phyloP scores from a whole-genome alignment of 345 rosid species.

The Eucalyptus dawsonii region DNA sequence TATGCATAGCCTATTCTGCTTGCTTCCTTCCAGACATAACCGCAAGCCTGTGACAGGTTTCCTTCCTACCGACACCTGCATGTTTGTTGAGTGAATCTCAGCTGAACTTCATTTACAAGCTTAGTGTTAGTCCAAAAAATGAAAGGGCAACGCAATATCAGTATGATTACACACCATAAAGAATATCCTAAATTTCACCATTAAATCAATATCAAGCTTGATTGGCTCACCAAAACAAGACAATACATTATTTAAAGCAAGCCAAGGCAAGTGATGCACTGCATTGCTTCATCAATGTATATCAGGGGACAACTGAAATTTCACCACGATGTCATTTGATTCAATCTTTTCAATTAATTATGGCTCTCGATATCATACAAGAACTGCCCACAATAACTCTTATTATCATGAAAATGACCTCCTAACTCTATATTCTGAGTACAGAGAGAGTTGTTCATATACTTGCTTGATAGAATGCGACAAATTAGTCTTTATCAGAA shows the following conservation, averaged over 20 bases:
- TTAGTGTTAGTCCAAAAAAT: not conserved
- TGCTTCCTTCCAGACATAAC: conserved; percentile 44
- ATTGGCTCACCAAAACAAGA: not conserved
- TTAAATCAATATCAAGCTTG: not conserved
- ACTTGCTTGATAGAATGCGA: not conserved
- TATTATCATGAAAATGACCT: not conserved
- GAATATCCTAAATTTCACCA: not conserved
- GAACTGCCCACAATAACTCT: not conserved
- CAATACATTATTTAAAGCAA: not conserved
- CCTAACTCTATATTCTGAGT: not conserved
- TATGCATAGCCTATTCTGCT: conserved; percentile 42
- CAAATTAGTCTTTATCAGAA: not conserved
- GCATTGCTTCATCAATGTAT: not conserved
- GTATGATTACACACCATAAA: not conserved
- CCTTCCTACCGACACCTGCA: conserved; percentile 60
- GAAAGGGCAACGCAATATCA: not conserved
- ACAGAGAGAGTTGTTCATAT: not conserved
- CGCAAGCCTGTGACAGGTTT: conserved; percentile 64
- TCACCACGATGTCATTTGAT: not conserved
- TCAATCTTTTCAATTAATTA: not conserved
- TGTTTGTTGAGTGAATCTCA: not conserved
- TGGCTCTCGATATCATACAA: not conserved
- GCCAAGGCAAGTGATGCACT: not conserved
- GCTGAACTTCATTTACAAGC: not conserved
- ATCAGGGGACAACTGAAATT: not conserved